Percentiles rank a stretch among this genome's conserved stretches.
These are phyloP conservation scores for Lactuca saligna DNA, from an alignment of 129 eudicot genomes.

Conservation along the genomic window DNA sequence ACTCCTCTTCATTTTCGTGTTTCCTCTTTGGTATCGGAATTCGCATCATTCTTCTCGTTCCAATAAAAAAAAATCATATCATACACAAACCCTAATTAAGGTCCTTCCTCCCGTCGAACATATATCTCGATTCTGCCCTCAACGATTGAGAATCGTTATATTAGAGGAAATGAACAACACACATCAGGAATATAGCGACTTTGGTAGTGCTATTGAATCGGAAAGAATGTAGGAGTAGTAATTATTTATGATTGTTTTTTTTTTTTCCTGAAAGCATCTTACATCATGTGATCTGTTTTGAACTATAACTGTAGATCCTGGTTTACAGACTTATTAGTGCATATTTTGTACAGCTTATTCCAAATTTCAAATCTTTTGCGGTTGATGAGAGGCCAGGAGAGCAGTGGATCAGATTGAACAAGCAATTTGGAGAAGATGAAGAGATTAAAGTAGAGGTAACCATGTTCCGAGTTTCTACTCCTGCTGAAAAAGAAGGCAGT, in stretches of 20 bases:
- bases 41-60: neutral
- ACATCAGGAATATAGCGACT: too few species aligned
- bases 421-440: constrained; percentile 66
- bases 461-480: constrained; percentile 68
- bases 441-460: constrained; percentile 87
- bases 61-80: neutral
- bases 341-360: constrained; percentile 43
- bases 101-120: neutral
- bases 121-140: neutral
- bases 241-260: too few species aligned
- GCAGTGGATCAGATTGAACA: constrained; percentile 78
- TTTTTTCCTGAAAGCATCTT: too few species aligned
- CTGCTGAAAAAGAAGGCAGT: constrained; percentile 41
- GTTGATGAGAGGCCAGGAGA: constrained; percentile 82
- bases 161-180: too few species aligned
- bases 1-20: neutral
- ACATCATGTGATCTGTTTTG: neutral
- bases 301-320: neutral
- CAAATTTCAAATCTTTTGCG: constrained; percentile 50
- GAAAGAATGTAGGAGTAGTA: too few species aligned
- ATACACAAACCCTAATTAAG: too few species aligned
- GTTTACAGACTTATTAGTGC: neutral
- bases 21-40: neutral
- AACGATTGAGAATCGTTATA: too few species aligned
- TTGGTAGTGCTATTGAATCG: too few species aligned